Conservation (phyloP, 108 stramenopile species). For the Pelagomonas calceolata region DNA sequence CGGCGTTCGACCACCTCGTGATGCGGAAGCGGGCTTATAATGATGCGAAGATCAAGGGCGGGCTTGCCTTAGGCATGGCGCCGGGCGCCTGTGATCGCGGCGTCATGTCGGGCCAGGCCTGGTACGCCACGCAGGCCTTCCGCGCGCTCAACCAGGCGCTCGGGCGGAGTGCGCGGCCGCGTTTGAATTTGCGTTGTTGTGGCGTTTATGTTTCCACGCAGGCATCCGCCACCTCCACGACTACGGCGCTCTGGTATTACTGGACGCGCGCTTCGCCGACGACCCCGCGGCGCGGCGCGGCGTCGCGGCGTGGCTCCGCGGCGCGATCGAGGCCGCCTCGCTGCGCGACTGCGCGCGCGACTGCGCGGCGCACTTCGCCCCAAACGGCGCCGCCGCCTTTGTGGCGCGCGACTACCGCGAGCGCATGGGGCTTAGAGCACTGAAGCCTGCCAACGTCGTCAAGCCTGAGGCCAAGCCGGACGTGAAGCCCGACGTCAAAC, state of each 20-base stretch:
- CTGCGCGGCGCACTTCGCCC: not conserved
- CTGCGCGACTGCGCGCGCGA: not conserved
- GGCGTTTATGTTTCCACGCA: no score
- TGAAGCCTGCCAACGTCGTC: no score
- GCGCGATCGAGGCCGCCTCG: not conserved
- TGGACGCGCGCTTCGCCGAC: constrained; percentile 46
- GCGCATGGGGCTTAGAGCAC: not conserved
- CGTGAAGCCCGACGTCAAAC: no score
- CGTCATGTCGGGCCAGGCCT: constrained; percentile 52
- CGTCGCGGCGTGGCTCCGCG: not conserved
- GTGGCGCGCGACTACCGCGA: not conserved
- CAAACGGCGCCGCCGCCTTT: not conserved
- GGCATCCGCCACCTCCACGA: constrained; percentile 74
- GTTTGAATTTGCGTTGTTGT: no score
- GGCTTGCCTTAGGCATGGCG: no score
- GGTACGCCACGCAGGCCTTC: constrained; percentile 82
- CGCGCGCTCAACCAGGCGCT: constrained; percentile 78
- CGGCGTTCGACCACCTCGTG: constrained; percentile 66
- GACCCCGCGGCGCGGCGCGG: not conserved
- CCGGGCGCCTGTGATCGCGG: not conserved
- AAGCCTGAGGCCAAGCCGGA: no score
- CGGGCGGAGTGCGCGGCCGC: constrained; percentile 63
- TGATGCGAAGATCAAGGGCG: constrained; percentile 22
- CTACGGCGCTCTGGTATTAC: constrained; percentile 67
- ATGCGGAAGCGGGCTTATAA: constrained; percentile 64